Evolutionary conservation across 2,329 filamentous ascomycete species (phyloP), one percentile per base, ranked within the genome.

Genomic region (Kalaharituber pfeilii): DNA sequence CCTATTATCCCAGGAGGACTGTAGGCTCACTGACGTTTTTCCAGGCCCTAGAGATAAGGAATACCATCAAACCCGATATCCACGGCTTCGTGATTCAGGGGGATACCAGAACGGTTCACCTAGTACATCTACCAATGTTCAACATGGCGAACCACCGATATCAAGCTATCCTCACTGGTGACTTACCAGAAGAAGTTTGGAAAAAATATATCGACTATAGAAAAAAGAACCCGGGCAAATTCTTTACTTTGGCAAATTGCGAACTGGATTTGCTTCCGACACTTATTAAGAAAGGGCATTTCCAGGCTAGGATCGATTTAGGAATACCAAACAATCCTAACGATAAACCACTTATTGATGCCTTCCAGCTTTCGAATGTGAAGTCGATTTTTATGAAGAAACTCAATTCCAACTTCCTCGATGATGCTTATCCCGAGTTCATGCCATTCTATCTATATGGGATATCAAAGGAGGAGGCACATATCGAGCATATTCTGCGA

Each of bases 401-500:
- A 4, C 33, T 39, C 33, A 39, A 4, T 39, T 39, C 66, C 1
- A 62, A 61, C 2, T 63, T 65, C 36, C 68, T 67, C 0, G 65
- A 68, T 5, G 11, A 50, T 56, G 1, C 52, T 0, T 72, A 71
- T 20, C 71, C 71, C 0, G 33, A 20, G 13, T 49, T 49, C 18
- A 50, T 58, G 51, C 47, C 55, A 1, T 55, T 60, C 39, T 59
- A 57, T 26, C 20, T 55, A 9, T 57, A 59, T 29, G 55, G 55
- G 8, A 59, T 18, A 29, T 18, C 45, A 2, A 44, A 62, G 0
- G 13, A 39, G 20, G 65, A 71, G 39, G 52, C 60, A 1, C 67
- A 72, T 53, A 70, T 73, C 30, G 66, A 70, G n/a, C 71, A 73
- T 56, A 65, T 71, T 42, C 67, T 73, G 22, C 64, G 68, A n/a